phyloP scores from a whole-genome alignment of 139 green algal species.

The Picochlorum sp. region DNA sequence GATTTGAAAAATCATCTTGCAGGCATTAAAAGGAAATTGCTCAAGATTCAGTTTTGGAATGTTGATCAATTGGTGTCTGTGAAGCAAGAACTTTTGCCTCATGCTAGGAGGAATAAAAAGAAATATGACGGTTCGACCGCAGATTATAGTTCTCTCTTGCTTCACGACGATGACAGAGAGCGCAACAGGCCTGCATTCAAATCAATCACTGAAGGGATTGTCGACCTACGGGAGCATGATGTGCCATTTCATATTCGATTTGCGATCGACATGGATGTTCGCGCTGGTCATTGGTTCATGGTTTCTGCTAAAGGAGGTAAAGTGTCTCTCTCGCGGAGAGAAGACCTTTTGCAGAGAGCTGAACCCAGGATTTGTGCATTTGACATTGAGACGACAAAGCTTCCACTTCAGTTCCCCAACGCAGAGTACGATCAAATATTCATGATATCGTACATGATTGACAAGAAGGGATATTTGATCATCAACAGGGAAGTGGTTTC shows the following conservation, averaged over 20 bases:
- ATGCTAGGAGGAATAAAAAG: slow-evolving; percentile 54
- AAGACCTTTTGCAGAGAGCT: slow-evolving; percentile 73
- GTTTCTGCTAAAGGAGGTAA: slow-evolving; percentile 50
- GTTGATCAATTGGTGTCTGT: slow-evolving; percentile 79
- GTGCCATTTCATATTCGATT: slow-evolving; percentile 95
- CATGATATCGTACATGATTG: slow-evolving; percentile 99
- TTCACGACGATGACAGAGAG: slow-evolving; percentile 5
- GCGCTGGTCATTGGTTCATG: slow-evolving; percentile 85
- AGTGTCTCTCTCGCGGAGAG: slow-evolving; percentile 40
- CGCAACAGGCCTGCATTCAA: slow-evolving; percentile 17
- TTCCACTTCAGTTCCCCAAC: slow-evolving; percentile 97
- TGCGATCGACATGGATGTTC: slow-evolving; percentile 78
- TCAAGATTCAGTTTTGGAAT: slow-evolving; percentile 81
- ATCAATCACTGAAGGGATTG: slow-evolving; percentile 62
- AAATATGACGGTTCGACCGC: slow-evolving; percentile 31
- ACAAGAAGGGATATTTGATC: slow-evolving; percentile 94
- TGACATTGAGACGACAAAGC: slow-evolving; percentile 99
- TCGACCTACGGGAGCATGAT: slow-evolving; percentile 92
- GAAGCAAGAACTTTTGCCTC: slow-evolving; percentile 59
- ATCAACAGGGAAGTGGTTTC: slow-evolving; percentile 85
- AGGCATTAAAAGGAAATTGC: slow-evolving; percentile 68
- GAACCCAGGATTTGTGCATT: slow-evolving; percentile 90
- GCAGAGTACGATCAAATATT: slow-evolving; percentile 93
- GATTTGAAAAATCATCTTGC: slow-evolving; percentile 96
- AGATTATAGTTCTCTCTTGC: slow-evolving; percentile 25